These are phyloP conservation scores for Xylaria sp. DNA, from an alignment of 2,329 filamentous ascomycete species.

Conservation along the genomic window DNA sequence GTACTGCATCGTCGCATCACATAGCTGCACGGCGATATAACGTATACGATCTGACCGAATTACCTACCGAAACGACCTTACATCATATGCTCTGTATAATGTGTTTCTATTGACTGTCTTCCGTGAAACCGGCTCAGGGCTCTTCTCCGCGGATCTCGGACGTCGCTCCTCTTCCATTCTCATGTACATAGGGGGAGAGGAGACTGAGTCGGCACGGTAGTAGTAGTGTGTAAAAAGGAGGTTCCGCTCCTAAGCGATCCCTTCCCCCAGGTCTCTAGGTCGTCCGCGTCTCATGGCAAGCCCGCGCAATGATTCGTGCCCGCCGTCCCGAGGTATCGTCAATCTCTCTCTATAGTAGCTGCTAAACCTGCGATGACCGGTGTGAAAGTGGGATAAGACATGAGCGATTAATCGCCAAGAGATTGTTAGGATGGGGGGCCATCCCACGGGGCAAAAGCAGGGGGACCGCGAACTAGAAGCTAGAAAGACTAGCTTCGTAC, in stretches of 20 bases:
- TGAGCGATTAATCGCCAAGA: constrained; percentile 7
- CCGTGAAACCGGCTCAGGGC: background rate
- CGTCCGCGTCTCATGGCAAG: background rate
- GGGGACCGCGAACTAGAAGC: background rate
- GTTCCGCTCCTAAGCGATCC: constrained; percentile 15
- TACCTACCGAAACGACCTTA: background rate
- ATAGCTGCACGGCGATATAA: constrained; percentile 1
- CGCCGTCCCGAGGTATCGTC: constrained; percentile 7
- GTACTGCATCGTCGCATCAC: constrained; percentile 33
- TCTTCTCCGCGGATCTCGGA: background rate
- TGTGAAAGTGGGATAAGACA: constrained; percentile 9
- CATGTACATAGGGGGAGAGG: background rate
- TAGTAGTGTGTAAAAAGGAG: background rate
- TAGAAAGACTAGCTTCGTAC: background rate
- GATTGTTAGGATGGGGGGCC: constrained; percentile 6
- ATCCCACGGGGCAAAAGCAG: background rate
- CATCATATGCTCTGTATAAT: background rate
- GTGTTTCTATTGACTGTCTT: background rate
- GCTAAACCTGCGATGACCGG: constrained; percentile 14
- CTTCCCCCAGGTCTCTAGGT: background rate
- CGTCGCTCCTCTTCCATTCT: background rate
- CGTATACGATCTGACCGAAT: constrained; percentile 18
- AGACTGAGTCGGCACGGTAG: background rate
- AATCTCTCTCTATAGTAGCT: background rate
- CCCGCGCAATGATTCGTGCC: constrained; percentile 25